Conservation (phyloP, 352 stramenopile genomes). For the Pythium grandisporangium region DNA sequence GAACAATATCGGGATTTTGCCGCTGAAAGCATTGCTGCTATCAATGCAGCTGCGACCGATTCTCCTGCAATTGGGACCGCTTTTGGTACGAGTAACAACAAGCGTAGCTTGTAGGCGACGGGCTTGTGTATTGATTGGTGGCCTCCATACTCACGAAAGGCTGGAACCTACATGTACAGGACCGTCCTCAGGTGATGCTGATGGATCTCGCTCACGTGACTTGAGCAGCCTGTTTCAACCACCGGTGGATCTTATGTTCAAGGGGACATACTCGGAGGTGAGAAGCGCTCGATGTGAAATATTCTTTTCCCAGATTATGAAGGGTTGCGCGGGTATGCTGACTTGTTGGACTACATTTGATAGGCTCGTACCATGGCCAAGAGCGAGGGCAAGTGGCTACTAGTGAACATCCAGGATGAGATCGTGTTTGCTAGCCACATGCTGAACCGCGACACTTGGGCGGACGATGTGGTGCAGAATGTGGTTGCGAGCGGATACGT, state of each 20-base stretch:
- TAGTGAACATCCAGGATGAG: slow-evolving; percentile 94
- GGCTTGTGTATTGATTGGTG: too few species aligned
- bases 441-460: slow-evolving; percentile 94
- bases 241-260: slow-evolving; percentile 66
- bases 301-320: neutral
- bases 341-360: neutral
- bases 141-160: too few species aligned
- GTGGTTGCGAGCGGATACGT: slow-evolving; percentile 91
- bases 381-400: slow-evolving; percentile 85
- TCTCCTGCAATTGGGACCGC: slow-evolving; percentile 25
- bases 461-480: slow-evolving; percentile 92
- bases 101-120: too few species aligned
- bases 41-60: slow-evolving; percentile 25
- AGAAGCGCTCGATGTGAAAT: slow-evolving; percentile 6
- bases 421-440: slow-evolving; percentile 93
- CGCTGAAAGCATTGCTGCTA: slow-evolving; percentile 68
- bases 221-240: slow-evolving; percentile 68
- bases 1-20: slow-evolving; percentile 77
- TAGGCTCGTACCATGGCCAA: slow-evolving; percentile 71
- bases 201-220: slow-evolving; percentile 36
- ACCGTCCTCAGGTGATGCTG: too few species aligned
- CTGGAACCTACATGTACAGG: too few species aligned
- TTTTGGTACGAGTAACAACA: slow-evolving; percentile 37
- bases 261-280: slow-evolving; percentile 69
- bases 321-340: neutral